These are phyloP conservation scores for Mycena albidolilacea DNA, from an alignment of 768 basidiomycete genomes.

Conservation along the genomic window DNA sequence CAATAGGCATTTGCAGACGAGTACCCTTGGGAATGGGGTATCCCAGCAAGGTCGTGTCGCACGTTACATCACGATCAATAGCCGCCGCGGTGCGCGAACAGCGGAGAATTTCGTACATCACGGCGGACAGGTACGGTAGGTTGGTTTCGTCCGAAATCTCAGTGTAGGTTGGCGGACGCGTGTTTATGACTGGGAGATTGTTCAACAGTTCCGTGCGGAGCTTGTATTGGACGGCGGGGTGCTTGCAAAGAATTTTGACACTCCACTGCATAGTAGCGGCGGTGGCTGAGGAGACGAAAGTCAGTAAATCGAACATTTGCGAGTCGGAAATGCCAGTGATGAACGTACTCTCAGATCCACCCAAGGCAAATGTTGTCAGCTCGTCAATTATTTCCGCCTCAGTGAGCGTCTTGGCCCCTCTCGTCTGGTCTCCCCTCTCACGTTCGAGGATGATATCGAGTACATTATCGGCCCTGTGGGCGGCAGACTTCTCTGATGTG, in stretches of 20 bases:
- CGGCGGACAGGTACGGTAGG: slow-evolving; percentile 22
- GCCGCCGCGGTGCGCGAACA: slow-evolving; percentile 26
- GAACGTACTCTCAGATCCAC: slow-evolving; percentile 23
- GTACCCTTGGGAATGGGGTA: slow-evolving; percentile 32
- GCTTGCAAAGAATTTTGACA: slow-evolving; percentile 26
- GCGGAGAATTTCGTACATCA: slow-evolving; percentile 24
- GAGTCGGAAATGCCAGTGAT: neutral
- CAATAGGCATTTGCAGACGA: slow-evolving; percentile 12
- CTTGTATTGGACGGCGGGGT: slow-evolving; percentile 23
- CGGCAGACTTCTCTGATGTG: slow-evolving; percentile 9
- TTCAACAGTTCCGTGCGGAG: slow-evolving; percentile 16
- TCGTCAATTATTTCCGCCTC: slow-evolving; percentile 27
- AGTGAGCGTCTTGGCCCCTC: slow-evolving; percentile 5
- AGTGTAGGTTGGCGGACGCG: slow-evolving; percentile 15
- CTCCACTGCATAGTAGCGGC: slow-evolving; percentile 30
- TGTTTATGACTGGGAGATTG: slow-evolving; percentile 2
- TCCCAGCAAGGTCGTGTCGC: slow-evolving; percentile 31
- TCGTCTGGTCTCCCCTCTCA: slow-evolving; percentile 10
- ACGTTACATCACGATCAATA: slow-evolving; percentile 9
- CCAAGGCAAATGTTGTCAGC: slow-evolving; percentile 15
- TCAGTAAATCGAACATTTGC: neutral
- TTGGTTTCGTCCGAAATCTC: slow-evolving; percentile 17
- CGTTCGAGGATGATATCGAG: slow-evolving; percentile 24
- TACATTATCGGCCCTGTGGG: slow-evolving; percentile 17
- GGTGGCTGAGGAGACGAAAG: neutral